Conservation (phyloP, 768 basidiomycete species). For the Tricholoma flavovirens region DNA sequence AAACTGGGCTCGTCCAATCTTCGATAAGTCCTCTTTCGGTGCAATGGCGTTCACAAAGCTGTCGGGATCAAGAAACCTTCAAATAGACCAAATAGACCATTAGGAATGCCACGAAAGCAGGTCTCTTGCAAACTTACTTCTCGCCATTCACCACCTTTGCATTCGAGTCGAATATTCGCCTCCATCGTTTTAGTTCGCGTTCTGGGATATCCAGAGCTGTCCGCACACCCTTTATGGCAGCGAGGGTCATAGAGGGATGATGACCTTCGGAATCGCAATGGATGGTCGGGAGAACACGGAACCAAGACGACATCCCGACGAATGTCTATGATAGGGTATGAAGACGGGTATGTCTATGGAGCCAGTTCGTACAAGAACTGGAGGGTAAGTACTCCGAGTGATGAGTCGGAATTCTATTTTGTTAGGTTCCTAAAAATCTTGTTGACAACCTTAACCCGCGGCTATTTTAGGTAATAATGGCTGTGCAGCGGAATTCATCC, state of each 20-base stretch:
- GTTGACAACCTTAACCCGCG: background rate
- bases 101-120: slow-evolving; percentile 4
- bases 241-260: slow-evolving; percentile 38
- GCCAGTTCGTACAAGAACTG: background rate
- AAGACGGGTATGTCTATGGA: slow-evolving; percentile 21
- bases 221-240: slow-evolving; percentile 61
- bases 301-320: slow-evolving; percentile 30
- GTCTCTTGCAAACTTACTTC: slow-evolving; percentile 51
- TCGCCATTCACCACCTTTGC: slow-evolving; percentile 74
- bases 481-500: background rate
- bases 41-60: slow-evolving; percentile 95
- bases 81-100: slow-evolving; percentile 10
- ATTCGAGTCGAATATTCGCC: slow-evolving; percentile 78
- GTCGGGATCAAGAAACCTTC: slow-evolving; percentile 79
- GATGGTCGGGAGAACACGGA: slow-evolving; percentile 41
- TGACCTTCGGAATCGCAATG: slow-evolving; percentile 49
- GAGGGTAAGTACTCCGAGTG: background rate
- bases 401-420: background rate
- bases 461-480: slow-evolving; percentile 7
- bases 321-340: slow-evolving; percentile 30
- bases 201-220: slow-evolving; percentile 69
- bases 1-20: slow-evolving; percentile 85
- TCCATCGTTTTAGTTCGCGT: slow-evolving; percentile 84
- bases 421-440: background rate
- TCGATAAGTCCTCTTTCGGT: slow-evolving; percentile 76